These are phyloP conservation scores for Thielaviopsis ethacetica DNA, from an alignment of 2,329 filamentous ascomycete species.

Conservation along the genomic window DNA sequence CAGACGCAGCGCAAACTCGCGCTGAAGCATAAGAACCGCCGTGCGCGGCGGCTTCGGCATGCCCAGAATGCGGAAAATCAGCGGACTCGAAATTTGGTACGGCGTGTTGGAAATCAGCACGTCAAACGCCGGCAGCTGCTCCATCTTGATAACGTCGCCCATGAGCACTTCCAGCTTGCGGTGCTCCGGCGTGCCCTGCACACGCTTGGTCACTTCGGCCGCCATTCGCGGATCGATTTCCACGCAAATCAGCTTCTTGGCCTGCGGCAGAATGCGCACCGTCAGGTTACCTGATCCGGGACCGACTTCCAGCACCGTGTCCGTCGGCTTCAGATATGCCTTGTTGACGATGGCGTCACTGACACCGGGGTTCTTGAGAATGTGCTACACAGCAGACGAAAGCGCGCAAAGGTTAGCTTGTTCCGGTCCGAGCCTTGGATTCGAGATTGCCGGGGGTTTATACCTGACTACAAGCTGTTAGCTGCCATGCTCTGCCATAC, in stretches of 20 bases:
- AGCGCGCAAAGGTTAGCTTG: neutral
- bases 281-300: constrained; percentile 83
- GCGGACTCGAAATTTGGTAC: constrained; percentile 72
- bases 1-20: constrained; percentile 81
- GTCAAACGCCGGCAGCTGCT: constrained; percentile 58
- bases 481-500: neutral
- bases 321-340: constrained; percentile 77
- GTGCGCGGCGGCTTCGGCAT: constrained; percentile 66
- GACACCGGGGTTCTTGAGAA: constrained; percentile 82
- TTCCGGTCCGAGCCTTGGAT: neutral
- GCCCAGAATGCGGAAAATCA: constrained; percentile 80
- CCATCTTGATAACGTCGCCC: constrained; percentile 80
- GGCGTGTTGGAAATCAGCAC: constrained; percentile 60
- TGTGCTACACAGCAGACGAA: constrained; percentile 37
- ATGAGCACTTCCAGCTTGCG: constrained; percentile 76
- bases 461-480: constrained; percentile 10
- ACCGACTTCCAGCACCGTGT: constrained; percentile 80
- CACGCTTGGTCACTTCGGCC: constrained; percentile 82
- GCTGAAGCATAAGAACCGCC: constrained; percentile 90
- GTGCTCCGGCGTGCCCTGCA: constrained; percentile 73
- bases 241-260: constrained; percentile 66
- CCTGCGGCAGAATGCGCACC: constrained; percentile 72
- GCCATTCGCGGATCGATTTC: constrained; percentile 96
- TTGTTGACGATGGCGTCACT: constrained; percentile 57
- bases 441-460: neutral